Percentiles rank a stretch among this genome's conserved stretches.
phyloP scores from a whole-genome alignment of 441 rosid genomes.

The Theobroma grandiflorum region DNA sequence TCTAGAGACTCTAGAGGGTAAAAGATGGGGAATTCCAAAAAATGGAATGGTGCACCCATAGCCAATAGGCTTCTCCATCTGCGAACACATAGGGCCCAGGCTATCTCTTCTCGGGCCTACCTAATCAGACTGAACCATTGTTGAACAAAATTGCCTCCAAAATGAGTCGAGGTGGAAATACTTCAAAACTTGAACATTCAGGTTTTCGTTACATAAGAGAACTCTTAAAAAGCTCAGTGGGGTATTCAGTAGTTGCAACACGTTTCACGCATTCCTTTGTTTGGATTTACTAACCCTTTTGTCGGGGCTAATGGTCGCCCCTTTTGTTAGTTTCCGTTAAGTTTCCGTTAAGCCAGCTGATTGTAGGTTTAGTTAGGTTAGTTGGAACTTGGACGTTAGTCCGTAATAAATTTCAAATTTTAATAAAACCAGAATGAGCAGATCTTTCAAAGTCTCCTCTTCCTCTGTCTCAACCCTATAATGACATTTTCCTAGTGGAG shows the following conservation, averaged over 20 bases:
- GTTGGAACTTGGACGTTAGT: not conserved
- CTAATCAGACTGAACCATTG: not conserved
- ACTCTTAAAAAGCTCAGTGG: not conserved
- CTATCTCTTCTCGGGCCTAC: not conserved
- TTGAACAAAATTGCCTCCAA: not conserved
- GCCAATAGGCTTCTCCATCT: not conserved
- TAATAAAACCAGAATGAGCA: not conserved
- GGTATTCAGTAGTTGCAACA: not conserved
- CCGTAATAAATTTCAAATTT: not conserved
- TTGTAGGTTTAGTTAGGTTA: not conserved
- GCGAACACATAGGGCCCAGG: not conserved
- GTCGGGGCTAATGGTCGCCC: not conserved
- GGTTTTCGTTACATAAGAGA: too few relatives aligned
- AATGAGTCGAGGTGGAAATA: too few relatives aligned
- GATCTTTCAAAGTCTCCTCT: not conserved
- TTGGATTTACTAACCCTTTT: too few relatives aligned
- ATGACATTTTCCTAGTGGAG: slow-evolving; percentile 3
- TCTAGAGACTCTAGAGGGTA: too few relatives aligned
- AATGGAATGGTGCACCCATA: not conserved
- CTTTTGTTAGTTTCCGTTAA: not conserved
- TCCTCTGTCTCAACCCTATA: not conserved
- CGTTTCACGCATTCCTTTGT: not conserved
- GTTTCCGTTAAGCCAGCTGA: not conserved
- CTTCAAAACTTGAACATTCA: too few relatives aligned
- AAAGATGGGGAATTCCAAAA: not conserved